Evolutionary conservation across 1,139 yeast species (phyloP).

Genomic region (Geotrichum restrictum): DNA sequence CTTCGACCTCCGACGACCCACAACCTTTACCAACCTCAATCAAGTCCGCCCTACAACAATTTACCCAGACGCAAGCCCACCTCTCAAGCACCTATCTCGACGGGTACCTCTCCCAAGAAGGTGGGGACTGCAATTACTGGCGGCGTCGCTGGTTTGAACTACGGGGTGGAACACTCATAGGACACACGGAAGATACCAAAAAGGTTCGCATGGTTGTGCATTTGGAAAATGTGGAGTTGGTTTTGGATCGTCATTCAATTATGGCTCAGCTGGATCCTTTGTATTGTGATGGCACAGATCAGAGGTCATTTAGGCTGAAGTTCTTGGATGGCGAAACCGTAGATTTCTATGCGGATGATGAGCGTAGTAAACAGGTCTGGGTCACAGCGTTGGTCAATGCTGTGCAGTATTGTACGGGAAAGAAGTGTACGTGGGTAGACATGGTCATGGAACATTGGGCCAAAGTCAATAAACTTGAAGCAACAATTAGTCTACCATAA

Average conservation of each 20-base stretch:
- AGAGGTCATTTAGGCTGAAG: constrained; percentile 49
- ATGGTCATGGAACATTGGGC: constrained; percentile 29
- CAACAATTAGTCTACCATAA: not conserved
- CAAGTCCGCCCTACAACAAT: constrained; percentile 29
- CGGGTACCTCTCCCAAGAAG: constrained; percentile 71
- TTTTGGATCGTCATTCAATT: too few species aligned
- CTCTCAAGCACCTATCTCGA: constrained; percentile 25
- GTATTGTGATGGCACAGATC: too few species aligned
- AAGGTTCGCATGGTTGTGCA: constrained; percentile 65
- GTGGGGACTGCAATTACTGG: constrained; percentile 70
- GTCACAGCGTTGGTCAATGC: constrained; percentile 37
- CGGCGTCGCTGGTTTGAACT: constrained; percentile 63
- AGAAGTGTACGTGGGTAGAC: constrained; percentile 35
- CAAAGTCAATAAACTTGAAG: not conserved
- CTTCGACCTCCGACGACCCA: too few species aligned
- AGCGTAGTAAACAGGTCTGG: constrained; percentile 53
- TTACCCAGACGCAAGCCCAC: constrained; percentile 27
- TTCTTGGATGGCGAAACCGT: constrained; percentile 64
- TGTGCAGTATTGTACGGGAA: constrained; percentile 32
- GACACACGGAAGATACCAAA: constrained; percentile 60
- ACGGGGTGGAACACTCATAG: constrained; percentile 54
- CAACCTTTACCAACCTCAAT: constrained; percentile 19
- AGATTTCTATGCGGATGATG: constrained; percentile 61
- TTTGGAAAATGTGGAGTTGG: constrained; percentile 33
- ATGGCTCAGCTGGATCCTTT: too few species aligned